These are phyloP conservation scores for Sextonia rubra DNA, from an alignment of 164 flowering plant species.

Conservation along the genomic window DNA sequence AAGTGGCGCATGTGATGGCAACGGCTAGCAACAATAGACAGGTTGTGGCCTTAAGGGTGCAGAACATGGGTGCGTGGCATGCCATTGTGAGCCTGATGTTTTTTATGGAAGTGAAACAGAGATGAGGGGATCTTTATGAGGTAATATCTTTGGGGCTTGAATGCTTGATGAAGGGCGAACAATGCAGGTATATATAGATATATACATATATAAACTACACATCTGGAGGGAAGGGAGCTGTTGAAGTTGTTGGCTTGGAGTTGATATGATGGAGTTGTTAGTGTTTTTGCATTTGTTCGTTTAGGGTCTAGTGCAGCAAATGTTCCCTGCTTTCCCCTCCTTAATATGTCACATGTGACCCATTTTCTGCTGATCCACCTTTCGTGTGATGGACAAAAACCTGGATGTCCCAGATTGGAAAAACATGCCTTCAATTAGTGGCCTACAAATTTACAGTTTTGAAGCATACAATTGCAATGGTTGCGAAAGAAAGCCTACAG, in stretches of 20 bases:
- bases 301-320: not conserved
- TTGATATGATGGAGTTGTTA: constrained; percentile 13
- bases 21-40: constrained; percentile 26
- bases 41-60: not conserved
- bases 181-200: not conserved
- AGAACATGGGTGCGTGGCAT: not conserved
- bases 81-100: constrained; percentile 12
- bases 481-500: too few relatives aligned
- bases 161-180: not conserved
- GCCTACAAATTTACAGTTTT: too few relatives aligned
- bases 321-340: too few relatives aligned
- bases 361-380: too few relatives aligned
- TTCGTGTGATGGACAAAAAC: too few relatives aligned
- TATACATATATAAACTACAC: not conserved
- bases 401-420: too few relatives aligned
- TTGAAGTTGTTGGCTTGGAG: not conserved
- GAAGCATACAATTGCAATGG: too few relatives aligned
- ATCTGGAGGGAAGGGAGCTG: not conserved
- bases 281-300: not conserved
- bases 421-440: too few relatives aligned
- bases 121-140: not conserved
- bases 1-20: constrained; percentile 29
- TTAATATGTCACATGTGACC: too few relatives aligned
- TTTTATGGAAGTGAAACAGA: not conserved
- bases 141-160: too few relatives aligned